Base-by-base conservation (phyloP, 352 stramenopile genomes). In the Pythium myriotylum region DNA sequence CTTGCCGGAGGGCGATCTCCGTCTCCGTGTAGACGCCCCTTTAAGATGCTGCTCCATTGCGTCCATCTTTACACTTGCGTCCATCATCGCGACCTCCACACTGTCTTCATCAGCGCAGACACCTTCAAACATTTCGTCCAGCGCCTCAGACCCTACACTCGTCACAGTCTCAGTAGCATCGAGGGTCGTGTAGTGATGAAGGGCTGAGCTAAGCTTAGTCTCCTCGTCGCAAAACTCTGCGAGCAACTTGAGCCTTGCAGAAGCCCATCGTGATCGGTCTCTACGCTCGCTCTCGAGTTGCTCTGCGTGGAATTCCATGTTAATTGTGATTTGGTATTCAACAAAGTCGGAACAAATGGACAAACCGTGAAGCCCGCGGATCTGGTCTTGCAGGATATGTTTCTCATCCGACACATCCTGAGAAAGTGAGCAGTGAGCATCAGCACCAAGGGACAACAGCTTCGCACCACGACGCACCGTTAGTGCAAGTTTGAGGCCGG, bases 181-280 rank as follows among this genome's bases (percentile, higher is more conserved):
- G 12, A 70, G 22, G 2, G 40, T 19, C 2, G 55, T 51, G 33
- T 56, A 62, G 16, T 48, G 67, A 35, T 74, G 55, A 14, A 74
- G 47, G 17, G 53, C 62, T 3, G 67, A 67, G 37, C 45, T 66
- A 39, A 92, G 64, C 48, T 89, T 91, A 74, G 73, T 89, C 53
- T 91, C 84, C 74, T 91, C 84, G 51, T 92, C 84, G 27, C 84
- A 92, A 55, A 92, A 92, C 59, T 91, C 80, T 14, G 81, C 81
- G 7, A 92, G 68, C 39, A 92, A 64, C 62, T 90, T 86, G 10
- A 92, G 68, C 17, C 84, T 70, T 29, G 79, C 74, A 17, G 77
- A 84, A 5, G 84, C 84, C 81, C 84, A 92, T 10, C 73, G 70
- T 43, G 79, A 85, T 20, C 84, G 72, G 29, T 92, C 84, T 55